Evolutionary conservation across 495 filamentous ascomycete genomes (phyloP), one percentile per base, ranked within the genome.

Genomic region (Mycothermus thermophilus): DNA sequence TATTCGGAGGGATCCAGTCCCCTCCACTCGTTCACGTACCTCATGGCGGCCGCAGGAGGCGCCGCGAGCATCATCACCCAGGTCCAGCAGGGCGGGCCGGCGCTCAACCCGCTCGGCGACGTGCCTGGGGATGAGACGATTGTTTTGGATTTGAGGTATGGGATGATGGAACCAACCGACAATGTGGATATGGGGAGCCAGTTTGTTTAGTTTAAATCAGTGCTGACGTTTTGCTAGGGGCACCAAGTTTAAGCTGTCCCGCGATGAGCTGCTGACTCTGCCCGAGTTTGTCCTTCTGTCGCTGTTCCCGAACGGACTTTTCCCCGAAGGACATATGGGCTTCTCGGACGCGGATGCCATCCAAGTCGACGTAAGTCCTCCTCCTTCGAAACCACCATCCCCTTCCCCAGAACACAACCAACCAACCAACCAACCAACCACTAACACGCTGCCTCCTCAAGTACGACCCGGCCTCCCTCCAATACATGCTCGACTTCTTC

Each of bases 401-500:
- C 32, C 11, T 14, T 23, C 21, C 2, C n/a, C 11, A 30, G 19
- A 25, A 15, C 27, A 14, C 8, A 3, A 14, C 27, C 27, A 7
- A 15, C 27, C 7, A 28, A 7, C n/a, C n/a, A n/a, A n/a, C n/a
- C n/a, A n/a, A n/a, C n/a, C n/a, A n/a, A n/a, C n/a, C n/a, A n/a
- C n/a, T n/a, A n/a, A n/a, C n/a, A 81, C 67, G 55, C 46, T 37
- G 45, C 34, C 34, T 10, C 35, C 57, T 65, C 38, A 64, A 97
- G 90, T 99, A 96, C 60, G 90, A 99, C 55, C 88, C 90, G 19
- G 74, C 77, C 17, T 94, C 86, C 23, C 72, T 99, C 17, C 84
- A 95, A 58, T 99, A 96, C 64, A 99, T 99, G 92, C 73, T 99
- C 31, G 90, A 96, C 44, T 99, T 99, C 63, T 99, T 99, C 67